These are phyloP conservation scores for Salvia splendens DNA, from an alignment of 257 asterid species.

Conservation along the genomic window DNA sequence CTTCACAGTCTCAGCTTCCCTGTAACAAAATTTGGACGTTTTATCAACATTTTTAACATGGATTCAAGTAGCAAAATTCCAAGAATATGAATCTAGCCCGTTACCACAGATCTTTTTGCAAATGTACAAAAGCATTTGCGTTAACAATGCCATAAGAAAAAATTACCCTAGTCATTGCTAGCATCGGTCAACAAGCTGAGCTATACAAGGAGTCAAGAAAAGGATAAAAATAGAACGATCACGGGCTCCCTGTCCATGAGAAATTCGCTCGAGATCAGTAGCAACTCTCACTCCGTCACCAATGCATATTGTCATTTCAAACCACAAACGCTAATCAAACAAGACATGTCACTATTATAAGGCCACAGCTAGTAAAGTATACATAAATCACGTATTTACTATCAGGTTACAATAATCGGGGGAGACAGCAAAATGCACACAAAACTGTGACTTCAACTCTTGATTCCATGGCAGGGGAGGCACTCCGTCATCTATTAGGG, in stretches of 20 bases:
- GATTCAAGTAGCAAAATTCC: not conserved
- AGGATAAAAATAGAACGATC: not conserved
- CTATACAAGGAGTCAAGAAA: not conserved
- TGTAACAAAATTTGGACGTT: constrained; percentile 24
- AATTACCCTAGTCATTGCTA: not conserved
- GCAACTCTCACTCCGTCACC: not conserved
- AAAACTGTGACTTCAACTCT: not conserved
- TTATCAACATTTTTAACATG: not conserved
- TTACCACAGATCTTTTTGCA: not conserved
- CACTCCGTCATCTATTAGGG: not conserved
- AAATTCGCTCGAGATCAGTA: not conserved
- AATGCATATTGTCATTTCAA: not conserved
- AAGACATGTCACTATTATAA: not conserved
- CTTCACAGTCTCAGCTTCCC: constrained; percentile 56
- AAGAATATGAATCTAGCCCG: not conserved
- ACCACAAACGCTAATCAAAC: not conserved
- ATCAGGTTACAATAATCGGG: not conserved
- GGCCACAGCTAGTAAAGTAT: not conserved
- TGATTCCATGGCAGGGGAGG: not conserved
- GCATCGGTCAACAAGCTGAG: not conserved
- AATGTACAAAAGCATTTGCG: not conserved
- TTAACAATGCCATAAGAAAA: not conserved
- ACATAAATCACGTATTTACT: not conserved
- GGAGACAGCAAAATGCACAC: not conserved
- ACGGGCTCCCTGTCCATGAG: not conserved